Evolutionary conservation across 1,284 basidiomycete genomes (phyloP).

Genomic region (Pyrrhoderma noxium): DNA sequence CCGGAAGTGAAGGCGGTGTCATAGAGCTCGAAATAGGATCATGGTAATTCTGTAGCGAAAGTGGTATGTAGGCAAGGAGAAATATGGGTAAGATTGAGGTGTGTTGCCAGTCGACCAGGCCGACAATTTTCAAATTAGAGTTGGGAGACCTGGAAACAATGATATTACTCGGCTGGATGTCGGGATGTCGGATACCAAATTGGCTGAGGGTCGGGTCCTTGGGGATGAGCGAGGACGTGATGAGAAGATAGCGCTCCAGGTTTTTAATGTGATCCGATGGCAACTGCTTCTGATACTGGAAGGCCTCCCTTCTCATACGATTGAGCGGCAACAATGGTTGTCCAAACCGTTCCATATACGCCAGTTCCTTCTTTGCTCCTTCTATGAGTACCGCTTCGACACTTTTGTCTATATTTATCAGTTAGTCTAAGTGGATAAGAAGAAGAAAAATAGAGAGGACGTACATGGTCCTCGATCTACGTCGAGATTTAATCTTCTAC

Average conservation of each 20-base stretch:
- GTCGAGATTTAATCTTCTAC: constrained; percentile 40
- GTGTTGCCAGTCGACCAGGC: constrained; percentile 38
- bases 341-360: constrained; percentile 43
- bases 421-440: constrained; percentile 26
- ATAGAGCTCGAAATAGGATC: too few relatives aligned
- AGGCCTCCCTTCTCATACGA: constrained; percentile 36
- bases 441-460: constrained; percentile 29
- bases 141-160: constrained; percentile 30
- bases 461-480: constrained; percentile 44
- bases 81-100: constrained; percentile 39
- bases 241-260: constrained; percentile 32
- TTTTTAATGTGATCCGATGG: constrained; percentile 37
- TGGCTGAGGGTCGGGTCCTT: constrained; percentile 26
- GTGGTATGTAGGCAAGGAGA: constrained; percentile 39
- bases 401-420: constrained; percentile 36
- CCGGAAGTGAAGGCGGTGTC: too few relatives aligned
- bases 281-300: constrained; percentile 43
- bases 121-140: constrained; percentile 29
- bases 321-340: constrained; percentile 40
- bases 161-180: constrained; percentile 35
- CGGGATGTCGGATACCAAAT: constrained; percentile 42
- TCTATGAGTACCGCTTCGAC: constrained; percentile 38
- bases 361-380: constrained; percentile 42
- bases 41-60: too few relatives aligned
- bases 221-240: constrained; percentile 32